Conservation (phyloP, 140 eudicot species). For the Bidens hawaiensis region DNA sequence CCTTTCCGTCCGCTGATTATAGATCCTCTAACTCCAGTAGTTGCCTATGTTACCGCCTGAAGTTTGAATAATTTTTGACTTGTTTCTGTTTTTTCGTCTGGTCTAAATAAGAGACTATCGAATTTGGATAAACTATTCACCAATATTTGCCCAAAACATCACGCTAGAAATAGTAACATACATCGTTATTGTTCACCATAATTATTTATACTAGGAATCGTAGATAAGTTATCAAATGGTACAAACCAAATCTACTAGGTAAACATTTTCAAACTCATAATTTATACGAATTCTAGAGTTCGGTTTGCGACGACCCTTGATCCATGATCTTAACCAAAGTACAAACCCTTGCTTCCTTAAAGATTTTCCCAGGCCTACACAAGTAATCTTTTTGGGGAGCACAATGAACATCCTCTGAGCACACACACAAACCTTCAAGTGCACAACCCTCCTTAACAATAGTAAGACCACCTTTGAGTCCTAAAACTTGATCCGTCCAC, state of each 20-base stretch:
- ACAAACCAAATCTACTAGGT: neutral
- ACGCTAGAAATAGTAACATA: no score
- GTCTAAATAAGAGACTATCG: no score
- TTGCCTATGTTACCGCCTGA: no score
- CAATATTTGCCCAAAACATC: no score
- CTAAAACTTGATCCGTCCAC: constrained; percentile 81
- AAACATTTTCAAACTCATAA: neutral
- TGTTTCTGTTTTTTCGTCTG: no score
- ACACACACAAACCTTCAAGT: constrained; percentile 60
- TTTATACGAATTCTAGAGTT: neutral
- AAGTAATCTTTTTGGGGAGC: constrained; percentile 57
- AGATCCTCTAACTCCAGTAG: no score
- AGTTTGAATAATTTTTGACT: no score
- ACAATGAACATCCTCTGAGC: constrained; percentile 61
- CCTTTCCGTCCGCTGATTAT: no score
- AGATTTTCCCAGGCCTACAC: constrained; percentile 45
- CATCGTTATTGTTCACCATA: no score
- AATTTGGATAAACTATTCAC: no score
- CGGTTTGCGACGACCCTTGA: neutral
- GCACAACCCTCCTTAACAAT: constrained; percentile 56
- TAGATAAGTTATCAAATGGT: no score
- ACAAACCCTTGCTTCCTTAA: constrained; percentile 56
- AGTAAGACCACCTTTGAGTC: constrained; percentile 42
- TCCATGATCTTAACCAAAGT: constrained; percentile 12
- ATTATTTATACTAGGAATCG: no score